Conservation (phyloP, 345 rosid genomes). For the Eutrema heterophyllum region DNA sequence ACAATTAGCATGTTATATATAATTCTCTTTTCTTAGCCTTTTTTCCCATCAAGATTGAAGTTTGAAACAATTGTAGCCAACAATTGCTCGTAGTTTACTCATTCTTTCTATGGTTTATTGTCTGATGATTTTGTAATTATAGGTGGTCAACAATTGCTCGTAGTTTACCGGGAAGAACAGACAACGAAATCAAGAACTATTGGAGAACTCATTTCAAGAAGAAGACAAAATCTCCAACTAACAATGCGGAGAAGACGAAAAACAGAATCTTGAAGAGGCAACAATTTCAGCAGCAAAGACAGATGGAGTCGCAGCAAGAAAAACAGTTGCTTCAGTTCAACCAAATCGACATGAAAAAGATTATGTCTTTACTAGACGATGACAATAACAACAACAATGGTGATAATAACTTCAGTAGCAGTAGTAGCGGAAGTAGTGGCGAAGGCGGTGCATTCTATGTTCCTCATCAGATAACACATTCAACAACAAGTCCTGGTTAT, state of each 20-base stretch:
- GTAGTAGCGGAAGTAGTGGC: constrained; percentile 19
- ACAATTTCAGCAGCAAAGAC: constrained; percentile 64
- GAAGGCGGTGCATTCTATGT: constrained; percentile 28
- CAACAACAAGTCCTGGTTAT: constrained; percentile 22
- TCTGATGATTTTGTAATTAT: constrained; percentile 2
- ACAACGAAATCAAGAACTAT: constrained; percentile 87
- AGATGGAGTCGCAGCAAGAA: constrained; percentile 37
- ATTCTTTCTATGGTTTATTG: neutral
- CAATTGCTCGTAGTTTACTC: neutral
- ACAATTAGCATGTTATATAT: neutral
- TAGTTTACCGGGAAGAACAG: constrained; percentile 92
- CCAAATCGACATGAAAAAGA: constrained; percentile 55
- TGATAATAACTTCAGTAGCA: constrained; percentile 15
- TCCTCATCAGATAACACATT: constrained; percentile 43
- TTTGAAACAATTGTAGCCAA: neutral
- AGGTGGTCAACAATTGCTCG: constrained; percentile 97
- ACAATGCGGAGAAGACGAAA: constrained; percentile 44
- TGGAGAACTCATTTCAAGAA: constrained; percentile 98
- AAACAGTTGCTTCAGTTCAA: constrained; percentile 48
- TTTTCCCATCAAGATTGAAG: neutral
- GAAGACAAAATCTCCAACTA: constrained; percentile 50
- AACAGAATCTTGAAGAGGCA: constrained; percentile 60
- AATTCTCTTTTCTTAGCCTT: neutral
- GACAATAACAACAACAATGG: constrained; percentile 25
- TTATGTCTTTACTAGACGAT: constrained; percentile 55